A percentile compares a stretch with the other conserved stretches of the same genome.
These are phyloP conservation scores for Globisporangium okanoganense DNA, from an alignment of 352 stramenopile genomes.

Conservation along the genomic window DNA sequence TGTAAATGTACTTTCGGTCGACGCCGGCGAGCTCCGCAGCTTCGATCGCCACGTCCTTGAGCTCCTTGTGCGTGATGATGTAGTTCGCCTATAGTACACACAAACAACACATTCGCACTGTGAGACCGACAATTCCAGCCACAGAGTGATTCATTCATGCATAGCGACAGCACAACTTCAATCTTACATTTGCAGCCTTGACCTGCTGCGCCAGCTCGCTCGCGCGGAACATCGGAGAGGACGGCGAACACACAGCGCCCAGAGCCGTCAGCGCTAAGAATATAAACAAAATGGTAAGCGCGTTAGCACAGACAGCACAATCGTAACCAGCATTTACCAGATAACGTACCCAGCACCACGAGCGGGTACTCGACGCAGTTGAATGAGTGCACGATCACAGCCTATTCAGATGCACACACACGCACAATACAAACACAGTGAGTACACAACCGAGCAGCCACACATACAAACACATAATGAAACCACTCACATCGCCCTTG, in stretches of 20 bases:
- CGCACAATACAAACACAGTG: no score
- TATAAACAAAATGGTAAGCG: no score
- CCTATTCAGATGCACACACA: no score
- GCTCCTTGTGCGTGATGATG: constrained; percentile 50
- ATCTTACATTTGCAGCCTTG: constrained; percentile 31
- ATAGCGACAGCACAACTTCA: no score
- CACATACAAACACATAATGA: background rate
- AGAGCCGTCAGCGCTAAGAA: constrained; percentile 42
- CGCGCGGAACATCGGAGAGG: constrained; percentile 49
- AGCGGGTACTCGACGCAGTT: constrained; percentile 71
- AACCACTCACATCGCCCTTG: constrained; percentile 36
- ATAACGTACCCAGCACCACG: constrained; percentile 43
- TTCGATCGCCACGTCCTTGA: constrained; percentile 43
- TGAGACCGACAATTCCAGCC: no score
- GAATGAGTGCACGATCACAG: constrained; percentile 58
- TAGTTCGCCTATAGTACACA: constrained; percentile 51
- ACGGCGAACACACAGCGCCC: constrained; percentile 50
- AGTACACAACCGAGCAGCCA: no score
- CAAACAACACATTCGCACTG: no score
- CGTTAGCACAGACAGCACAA: no score
- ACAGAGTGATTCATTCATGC: no score
- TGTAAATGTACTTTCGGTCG: constrained; percentile 39
- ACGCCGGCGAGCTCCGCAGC: constrained; percentile 29
- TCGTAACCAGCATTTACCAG: no score
- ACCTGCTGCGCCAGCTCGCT: constrained; percentile 49